These are phyloP conservation scores for Colletotrichum somersetense DNA, from an alignment of 2,329 filamentous ascomycete genomes.

Conservation along the genomic window DNA sequence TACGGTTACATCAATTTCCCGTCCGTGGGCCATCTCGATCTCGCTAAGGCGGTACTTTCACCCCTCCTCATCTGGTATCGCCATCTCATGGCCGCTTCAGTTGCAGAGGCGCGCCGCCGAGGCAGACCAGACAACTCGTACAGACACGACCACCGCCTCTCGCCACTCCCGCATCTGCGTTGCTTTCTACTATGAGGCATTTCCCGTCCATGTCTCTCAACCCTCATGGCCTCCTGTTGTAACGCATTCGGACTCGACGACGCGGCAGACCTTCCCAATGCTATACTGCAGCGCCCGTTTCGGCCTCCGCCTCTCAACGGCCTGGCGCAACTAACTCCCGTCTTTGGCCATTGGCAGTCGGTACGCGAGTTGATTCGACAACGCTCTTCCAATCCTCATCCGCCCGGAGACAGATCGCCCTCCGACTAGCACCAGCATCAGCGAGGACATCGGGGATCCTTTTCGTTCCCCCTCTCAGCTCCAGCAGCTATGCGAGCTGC, in stretches of 20 bases:
- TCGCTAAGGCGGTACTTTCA: slow-evolving; percentile 34
- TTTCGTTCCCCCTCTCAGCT: slow-evolving; percentile 17
- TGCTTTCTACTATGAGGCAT: slow-evolving; percentile 39
- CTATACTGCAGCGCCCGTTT: slow-evolving; percentile 35
- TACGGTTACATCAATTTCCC: slow-evolving; percentile 34
- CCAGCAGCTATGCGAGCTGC: slow-evolving; percentile 24
- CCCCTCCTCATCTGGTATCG: background rate
- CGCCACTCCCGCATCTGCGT: slow-evolving; percentile 26
- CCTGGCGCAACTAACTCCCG: slow-evolving; percentile 21
- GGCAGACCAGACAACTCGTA: slow-evolving; percentile 16
- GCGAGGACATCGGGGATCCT: slow-evolving; percentile 18
- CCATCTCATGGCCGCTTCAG: slow-evolving; percentile 7
- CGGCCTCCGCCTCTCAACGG: slow-evolving; percentile 15
- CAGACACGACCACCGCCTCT: slow-evolving; percentile 34
- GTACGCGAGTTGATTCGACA: slow-evolving; percentile 21
- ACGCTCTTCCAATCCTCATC: slow-evolving; percentile 14
- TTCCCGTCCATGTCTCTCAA: slow-evolving; percentile 40
- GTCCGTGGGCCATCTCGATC: slow-evolving; percentile 19
- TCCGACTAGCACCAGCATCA: slow-evolving; percentile 13
- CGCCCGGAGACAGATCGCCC: slow-evolving; percentile 27
- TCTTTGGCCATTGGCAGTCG: slow-evolving; percentile 19
- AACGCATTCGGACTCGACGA: slow-evolving; percentile 17
- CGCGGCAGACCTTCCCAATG: slow-evolving; percentile 24
- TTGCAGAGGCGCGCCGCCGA: slow-evolving; percentile 9
- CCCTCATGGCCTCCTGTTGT: slow-evolving; percentile 24